Base-by-base conservation (phyloP, 352 stramenopile species). In the Phytophthora sp. region DNA sequence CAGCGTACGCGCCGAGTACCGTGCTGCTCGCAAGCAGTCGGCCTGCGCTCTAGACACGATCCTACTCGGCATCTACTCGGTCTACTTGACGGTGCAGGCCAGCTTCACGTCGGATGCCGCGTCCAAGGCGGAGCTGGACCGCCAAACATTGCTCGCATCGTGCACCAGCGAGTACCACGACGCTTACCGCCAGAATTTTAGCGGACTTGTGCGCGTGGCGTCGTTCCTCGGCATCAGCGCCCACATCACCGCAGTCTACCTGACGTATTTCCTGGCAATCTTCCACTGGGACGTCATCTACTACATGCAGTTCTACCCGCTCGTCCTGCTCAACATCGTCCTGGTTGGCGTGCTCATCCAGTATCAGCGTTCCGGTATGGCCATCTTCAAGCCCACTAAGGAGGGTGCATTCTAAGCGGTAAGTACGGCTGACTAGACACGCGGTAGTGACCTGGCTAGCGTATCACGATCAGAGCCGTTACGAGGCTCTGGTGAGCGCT, bases 171-270 rank as follows among this genome's bases (percentile, higher is more conserved):
- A 88, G 38, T 91, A 92, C 66, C 86, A 84, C 53, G 44, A 63
- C 13, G 67, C 63, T 23, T 94, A 89, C 68, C 81, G 84, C 31
- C 64, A 74, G 2, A 76, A 80, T 29, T 93, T 91, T 69, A 31
- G 66, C 47, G 56, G 72, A 45, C 62, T 94, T 16, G 81, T 92
- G 59, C 84, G 86, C 27, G 42, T 92, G 21, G 86, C 86, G 41
- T 94, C 86, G 33, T 92, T 91, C 66, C 80, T 94, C 71, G 86
- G 86, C 52, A 92, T 94, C 68, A 91, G 81, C 58, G 80, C 86
- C 13, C 86, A 94, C 58, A 74, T 94, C 35, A 77, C 79, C 7
- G 84, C 76, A 4, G 59, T 94, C 11, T 94, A 94, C 58, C 52
- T 92, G 18, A 72, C 82, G 5, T 94, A 92, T 50, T 82, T 85